Evolutionary conservation across 2,329 filamentous ascomycete species (phyloP), one percentile per base, ranked within the genome.

Genomic region (Ascocoryne sarcoides): DNA sequence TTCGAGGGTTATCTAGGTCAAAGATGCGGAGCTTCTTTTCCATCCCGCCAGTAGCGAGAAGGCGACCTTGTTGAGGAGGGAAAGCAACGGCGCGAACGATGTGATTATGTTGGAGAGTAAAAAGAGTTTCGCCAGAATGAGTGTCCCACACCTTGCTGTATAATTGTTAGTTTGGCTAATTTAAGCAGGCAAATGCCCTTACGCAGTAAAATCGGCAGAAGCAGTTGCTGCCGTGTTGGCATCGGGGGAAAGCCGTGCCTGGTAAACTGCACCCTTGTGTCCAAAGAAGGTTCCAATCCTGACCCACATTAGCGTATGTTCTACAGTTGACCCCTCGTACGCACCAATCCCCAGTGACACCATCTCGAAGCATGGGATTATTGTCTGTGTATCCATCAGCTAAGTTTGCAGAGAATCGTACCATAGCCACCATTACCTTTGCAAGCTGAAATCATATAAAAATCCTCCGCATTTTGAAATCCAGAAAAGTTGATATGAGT

Each of bases 251-350:
- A 98, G 73, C 54, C 89, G 79, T 39, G 89, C 86, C 67, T 95
- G 89, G 88, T 92, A 98, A 45, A 96, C 90, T 28, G 92, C 92
- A 48, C 92, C 92, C 66, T 98, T 96, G 69, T 98, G 92, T 30
- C 92, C 92, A 56, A 98, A 82, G 61, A 96, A 96, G 28, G 92
- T 96, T 36, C 92, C 92, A 54, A 96, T 96, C 85, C 75, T 77
- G 43, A 10, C 28, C 26, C 43, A 5, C 47, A 34, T 55, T 50
- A 56, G 43, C 37, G 53, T 35, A 9, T 17, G 18, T 16, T 39
- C 15, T 30, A 10, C 33, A 28, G 18, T n/a, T 19, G 3, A n/a
- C 9, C 34, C 23, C 26, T 23, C 40, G 14, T 35, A 52, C 70
- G 45, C 68, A 84, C 84, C 89, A 95, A 63, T 95, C 89, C 44